Conservation (phyloP, 495 filamentous ascomycete genomes). For the Daldinia loculata region DNA sequence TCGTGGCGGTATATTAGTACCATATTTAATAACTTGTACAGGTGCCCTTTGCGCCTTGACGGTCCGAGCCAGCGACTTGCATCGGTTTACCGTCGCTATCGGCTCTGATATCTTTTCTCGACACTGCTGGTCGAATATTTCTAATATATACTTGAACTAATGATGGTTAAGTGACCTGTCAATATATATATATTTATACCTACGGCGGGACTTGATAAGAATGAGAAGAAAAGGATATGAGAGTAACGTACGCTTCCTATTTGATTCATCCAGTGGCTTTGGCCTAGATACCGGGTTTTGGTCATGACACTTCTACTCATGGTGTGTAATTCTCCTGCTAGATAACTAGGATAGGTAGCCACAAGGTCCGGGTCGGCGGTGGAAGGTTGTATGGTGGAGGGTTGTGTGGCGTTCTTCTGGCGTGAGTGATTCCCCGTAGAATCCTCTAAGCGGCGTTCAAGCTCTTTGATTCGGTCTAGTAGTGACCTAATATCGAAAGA, state of each 20-base stretch:
- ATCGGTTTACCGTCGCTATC: slow-evolving; percentile 49
- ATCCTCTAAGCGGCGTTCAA: slow-evolving; percentile 43
- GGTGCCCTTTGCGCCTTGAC: slow-evolving; percentile 55
- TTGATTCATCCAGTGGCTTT: slow-evolving; percentile 64
- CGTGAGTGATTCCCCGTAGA: slow-evolving; percentile 7
- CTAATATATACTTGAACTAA: slow-evolving; percentile 50
- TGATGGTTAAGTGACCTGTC: slow-evolving; percentile 53
- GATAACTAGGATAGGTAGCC: slow-evolving; percentile 33
- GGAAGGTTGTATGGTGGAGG: background rate
- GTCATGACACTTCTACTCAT: slow-evolving; percentile 42
- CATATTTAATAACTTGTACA: slow-evolving; percentile 42
- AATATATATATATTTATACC: background rate
- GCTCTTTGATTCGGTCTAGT: slow-evolving; percentile 35
- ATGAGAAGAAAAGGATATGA: background rate
- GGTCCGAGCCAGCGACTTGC: slow-evolving; percentile 56
- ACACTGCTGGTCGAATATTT: slow-evolving; percentile 42
- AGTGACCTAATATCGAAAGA: slow-evolving; percentile 35
- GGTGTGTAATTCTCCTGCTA: slow-evolving; percentile 28
- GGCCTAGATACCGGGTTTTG: slow-evolving; percentile 62
- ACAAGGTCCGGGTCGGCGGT: slow-evolving; percentile 13
- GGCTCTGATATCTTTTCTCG: slow-evolving; percentile 51
- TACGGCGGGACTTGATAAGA: slow-evolving; percentile 17
- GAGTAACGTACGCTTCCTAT: slow-evolving; percentile 54
- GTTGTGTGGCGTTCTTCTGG: background rate
- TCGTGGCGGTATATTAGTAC: slow-evolving; percentile 48